These are phyloP conservation scores for Aureoboletus auriporus DNA, from an alignment of 768 basidiomycete genomes.

Conservation along the genomic window DNA sequence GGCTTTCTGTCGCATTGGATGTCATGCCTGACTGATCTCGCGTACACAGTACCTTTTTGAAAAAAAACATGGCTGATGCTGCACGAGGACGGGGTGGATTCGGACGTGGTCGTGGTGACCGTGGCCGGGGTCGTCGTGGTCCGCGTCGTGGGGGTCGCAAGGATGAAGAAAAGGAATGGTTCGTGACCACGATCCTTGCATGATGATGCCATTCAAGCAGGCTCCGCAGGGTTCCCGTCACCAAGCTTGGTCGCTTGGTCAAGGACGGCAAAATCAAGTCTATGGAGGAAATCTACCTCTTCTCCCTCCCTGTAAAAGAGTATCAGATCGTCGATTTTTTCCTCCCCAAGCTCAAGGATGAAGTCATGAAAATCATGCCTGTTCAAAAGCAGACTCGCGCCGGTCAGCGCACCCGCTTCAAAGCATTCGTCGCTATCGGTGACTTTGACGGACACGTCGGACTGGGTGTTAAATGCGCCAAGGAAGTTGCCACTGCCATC, in stretches of 20 bases:
- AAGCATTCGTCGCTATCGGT: constrained; percentile 99
- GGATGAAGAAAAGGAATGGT: constrained; percentile 99
- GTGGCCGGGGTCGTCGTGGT: constrained; percentile 63
- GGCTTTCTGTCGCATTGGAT: constrained; percentile 37
- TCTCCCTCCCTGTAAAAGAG: constrained; percentile 99
- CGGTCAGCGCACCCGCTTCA: constrained; percentile 99
- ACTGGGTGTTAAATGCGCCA: constrained; percentile 99
- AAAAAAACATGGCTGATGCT: constrained; percentile 75
- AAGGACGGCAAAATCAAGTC: constrained; percentile 99
- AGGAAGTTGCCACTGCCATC: constrained; percentile 99
- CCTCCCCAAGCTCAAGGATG: constrained; percentile 98
- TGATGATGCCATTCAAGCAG: constrained; percentile 4
- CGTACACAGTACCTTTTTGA: constrained; percentile 18
- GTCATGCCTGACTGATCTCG: constrained; percentile 30
- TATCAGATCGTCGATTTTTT: constrained; percentile 99
- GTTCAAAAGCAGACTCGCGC: constrained; percentile 99
- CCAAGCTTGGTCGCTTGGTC: constrained; percentile 97
- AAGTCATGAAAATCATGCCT: constrained; percentile 99
- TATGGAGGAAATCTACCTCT: constrained; percentile 99
- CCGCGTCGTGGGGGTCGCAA: constrained; percentile 96
- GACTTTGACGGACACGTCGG: constrained; percentile 99
- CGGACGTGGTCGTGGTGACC: constrained; percentile 77
- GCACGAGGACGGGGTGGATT: constrained; percentile 91
- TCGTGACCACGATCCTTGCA: constrained; percentile 24
- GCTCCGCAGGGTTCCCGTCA: constrained; percentile 82